Evolutionary conservation across 2,329 filamentous ascomycete species (phyloP).

Genomic region (Emmonsiellopsis sp.): DNA sequence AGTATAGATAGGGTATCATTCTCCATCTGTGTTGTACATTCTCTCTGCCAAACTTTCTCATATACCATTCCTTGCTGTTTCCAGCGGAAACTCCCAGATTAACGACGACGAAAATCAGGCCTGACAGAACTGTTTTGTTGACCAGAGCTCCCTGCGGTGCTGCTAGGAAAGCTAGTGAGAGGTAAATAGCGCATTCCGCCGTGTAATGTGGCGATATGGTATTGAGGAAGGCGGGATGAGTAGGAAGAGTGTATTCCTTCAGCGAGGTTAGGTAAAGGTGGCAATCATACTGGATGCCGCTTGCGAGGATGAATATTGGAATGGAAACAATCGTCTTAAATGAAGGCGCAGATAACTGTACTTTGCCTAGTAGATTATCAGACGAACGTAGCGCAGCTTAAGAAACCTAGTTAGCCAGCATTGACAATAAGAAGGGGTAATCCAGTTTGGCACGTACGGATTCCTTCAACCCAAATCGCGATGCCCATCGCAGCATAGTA

Average conservation of each 20-base stretch:
- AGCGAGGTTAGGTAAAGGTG: slow-evolving; percentile 62
- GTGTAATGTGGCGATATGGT: slow-evolving; percentile 86
- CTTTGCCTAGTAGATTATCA: slow-evolving; percentile 15
- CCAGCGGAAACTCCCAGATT: slow-evolving; percentile 77
- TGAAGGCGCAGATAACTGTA: slow-evolving; percentile 33
- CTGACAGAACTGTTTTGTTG: slow-evolving; percentile 66
- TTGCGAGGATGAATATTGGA: slow-evolving; percentile 60
- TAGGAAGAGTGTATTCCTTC: slow-evolving; percentile 75
- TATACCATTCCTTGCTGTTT: slow-evolving; percentile 73
- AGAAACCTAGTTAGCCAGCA: slow-evolving; percentile 4
- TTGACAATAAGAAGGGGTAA: neutral
- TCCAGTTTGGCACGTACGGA: slow-evolving; percentile 42
- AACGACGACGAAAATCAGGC: slow-evolving; percentile 60
- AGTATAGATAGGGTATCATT: slow-evolving; percentile 57
- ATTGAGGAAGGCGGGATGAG: slow-evolving; percentile 59
- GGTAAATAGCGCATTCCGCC: slow-evolving; percentile 76
- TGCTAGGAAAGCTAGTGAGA: slow-evolving; percentile 63
- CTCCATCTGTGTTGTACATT: slow-evolving; percentile 57
- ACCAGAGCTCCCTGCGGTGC: slow-evolving; percentile 58
- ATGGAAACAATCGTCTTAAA: slow-evolving; percentile 49
- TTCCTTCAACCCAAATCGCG: slow-evolving; percentile 76
- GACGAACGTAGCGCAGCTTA: slow-evolving; percentile 8
- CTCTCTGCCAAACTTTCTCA: slow-evolving; percentile 60
- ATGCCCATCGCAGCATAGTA: slow-evolving; percentile 71
- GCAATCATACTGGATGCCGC: slow-evolving; percentile 63